Conservation (phyloP, 2,329 filamentous ascomycete species). For the Calonectria pseudoreteaudii region DNA sequence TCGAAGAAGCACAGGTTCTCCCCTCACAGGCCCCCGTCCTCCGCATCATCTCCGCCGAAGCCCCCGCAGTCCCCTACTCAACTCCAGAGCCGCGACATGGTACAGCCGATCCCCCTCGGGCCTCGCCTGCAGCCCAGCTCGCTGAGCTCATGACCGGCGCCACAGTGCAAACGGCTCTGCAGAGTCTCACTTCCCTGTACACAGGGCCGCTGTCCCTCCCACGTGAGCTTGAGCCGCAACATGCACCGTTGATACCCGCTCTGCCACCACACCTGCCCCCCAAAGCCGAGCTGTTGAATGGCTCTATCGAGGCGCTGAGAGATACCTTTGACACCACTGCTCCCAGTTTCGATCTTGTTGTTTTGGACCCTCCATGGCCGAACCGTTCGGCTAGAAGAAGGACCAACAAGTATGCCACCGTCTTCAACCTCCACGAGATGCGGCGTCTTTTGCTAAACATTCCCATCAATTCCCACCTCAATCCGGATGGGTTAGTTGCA, state of each 20-base stretch:
- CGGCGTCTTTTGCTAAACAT: constrained; percentile 63
- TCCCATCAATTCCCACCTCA: constrained; percentile 67
- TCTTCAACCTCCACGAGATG: constrained; percentile 59
- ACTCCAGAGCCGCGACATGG: constrained; percentile 46
- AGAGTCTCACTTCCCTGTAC: constrained; percentile 48
- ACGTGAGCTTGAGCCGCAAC: constrained; percentile 45
- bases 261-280: constrained; percentile 52
- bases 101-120: constrained; percentile 40
- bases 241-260: constrained; percentile 18
- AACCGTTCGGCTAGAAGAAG: constrained; percentile 79
- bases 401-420: constrained; percentile 61
- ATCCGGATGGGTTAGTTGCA: constrained; percentile 69
- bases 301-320: constrained; percentile 58
- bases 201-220: constrained; percentile 60
- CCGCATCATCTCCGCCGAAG: constrained; percentile 59
- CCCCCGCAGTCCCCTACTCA: constrained; percentile 58
- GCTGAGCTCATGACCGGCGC: constrained; percentile 66
- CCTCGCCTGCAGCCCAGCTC: constrained; percentile 60
- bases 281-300: constrained; percentile 59
- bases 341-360: constrained; percentile 72
- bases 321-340: constrained; percentile 55
- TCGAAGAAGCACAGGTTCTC: constrained; percentile 73
- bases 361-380: constrained; percentile 86
- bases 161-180: constrained; percentile 57
- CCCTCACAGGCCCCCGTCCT: constrained; percentile 50